Conservation (phyloP, 345 rosid species). For the Dovyalis caffra region DNA sequence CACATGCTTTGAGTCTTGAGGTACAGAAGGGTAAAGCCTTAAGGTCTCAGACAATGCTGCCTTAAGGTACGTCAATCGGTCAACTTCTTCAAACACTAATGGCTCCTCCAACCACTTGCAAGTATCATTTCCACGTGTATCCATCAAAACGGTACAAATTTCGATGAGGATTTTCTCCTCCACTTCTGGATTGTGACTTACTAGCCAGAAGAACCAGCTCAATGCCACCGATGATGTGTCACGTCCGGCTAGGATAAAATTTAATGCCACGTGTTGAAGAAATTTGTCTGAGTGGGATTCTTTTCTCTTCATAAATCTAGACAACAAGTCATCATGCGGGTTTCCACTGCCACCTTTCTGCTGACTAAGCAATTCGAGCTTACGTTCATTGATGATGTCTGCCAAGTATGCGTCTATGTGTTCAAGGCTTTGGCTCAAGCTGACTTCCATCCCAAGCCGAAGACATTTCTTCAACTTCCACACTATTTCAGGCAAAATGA, state of each 20-base stretch:
- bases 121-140: constrained; percentile 40
- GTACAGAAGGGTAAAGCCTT: constrained; percentile 49
- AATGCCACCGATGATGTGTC: constrained; percentile 49
- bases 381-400: constrained; percentile 37
- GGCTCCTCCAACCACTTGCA: constrained; percentile 47
- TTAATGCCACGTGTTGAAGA: constrained; percentile 46
- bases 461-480: constrained; percentile 43
- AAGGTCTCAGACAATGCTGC: constrained; percentile 52
- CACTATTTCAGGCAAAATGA: constrained; percentile 35
- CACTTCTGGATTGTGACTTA: constrained; percentile 25
- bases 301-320: constrained; percentile 44
- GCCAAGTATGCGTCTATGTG: constrained; percentile 37
- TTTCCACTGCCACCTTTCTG: not conserved
- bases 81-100: constrained; percentile 42
- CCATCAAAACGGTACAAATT: constrained; percentile 33
- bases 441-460: constrained; percentile 42
- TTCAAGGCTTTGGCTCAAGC: constrained; percentile 32
- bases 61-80: constrained; percentile 38
- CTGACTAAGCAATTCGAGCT: constrained; percentile 33
- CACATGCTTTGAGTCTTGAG: constrained; percentile 50
- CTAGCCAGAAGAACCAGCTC: constrained; percentile 51
- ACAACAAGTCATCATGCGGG: constrained; percentile 40
- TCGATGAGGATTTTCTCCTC: constrained; percentile 41
- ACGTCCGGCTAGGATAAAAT: constrained; percentile 50
- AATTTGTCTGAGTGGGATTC: constrained; percentile 44